Conservation (phyloP, 2,329 filamentous ascomycete species). For the Didymosphaeria variabile region DNA sequence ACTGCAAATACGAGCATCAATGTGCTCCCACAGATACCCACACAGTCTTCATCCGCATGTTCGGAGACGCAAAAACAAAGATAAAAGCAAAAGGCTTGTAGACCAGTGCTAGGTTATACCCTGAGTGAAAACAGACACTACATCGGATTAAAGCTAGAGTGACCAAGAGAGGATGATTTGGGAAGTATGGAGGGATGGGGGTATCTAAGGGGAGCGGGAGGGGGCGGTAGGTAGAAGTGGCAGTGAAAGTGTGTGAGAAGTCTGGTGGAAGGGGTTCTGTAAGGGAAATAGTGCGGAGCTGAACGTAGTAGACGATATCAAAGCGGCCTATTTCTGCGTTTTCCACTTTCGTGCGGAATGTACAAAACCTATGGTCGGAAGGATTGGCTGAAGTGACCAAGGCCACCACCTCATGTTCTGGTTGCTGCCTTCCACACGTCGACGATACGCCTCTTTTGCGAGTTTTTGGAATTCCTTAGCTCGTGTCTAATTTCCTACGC, state of each 20-base stretch:
- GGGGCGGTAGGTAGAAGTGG: neutral
- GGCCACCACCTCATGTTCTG: no score
- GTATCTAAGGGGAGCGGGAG: neutral
- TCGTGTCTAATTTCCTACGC: no score
- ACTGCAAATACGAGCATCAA: conserved; percentile 14
- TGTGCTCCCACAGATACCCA: conserved; percentile 4
- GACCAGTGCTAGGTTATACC: conserved; percentile 15
- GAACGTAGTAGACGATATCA: neutral
- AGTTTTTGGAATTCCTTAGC: no score
- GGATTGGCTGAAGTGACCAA: no score
- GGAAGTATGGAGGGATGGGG: neutral
- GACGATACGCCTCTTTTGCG: no score
- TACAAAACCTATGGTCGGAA: no score
- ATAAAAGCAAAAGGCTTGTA: conserved; percentile 9
- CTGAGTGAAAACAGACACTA: conserved; percentile 20
- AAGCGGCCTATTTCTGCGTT: neutral
- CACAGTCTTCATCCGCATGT: conserved; percentile 7
- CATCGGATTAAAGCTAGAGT: conserved; percentile 18
- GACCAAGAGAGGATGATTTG: conserved; percentile 17
- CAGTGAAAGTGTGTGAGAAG: conserved; percentile 2
- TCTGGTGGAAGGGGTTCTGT: neutral
- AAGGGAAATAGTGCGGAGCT: neutral
- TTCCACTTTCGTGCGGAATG: no score
- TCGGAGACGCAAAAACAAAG: conserved; percentile 12
- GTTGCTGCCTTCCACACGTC: no score